Evolutionary conservation across 352 stramenopile species (phyloP), one percentile per base, ranked within the genome.

Genomic region (Thraustotheca clavata): DNA sequence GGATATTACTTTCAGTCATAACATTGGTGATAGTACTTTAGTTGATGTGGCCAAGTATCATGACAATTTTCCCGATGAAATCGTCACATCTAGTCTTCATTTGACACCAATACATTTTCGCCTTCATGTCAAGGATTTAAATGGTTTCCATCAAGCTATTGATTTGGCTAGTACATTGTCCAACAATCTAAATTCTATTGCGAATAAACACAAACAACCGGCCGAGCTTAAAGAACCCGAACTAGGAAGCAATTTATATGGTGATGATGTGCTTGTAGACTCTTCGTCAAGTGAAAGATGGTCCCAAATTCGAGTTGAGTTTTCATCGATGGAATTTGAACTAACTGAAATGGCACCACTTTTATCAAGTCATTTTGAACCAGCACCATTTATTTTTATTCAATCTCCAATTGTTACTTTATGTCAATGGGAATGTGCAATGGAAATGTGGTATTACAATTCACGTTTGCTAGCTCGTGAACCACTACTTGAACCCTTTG

Each of bases 391-490:
- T 27, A 33, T 40, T 18, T 41, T 43, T 40, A 26, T 65, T 9
- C 1, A 11, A 3, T 57, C 57, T 16, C 57, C 36, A 2, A 9
- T 33, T 12, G 57, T 55, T 7, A 24, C 18, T 12, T 54, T 26
- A 20, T 16, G 52, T 14, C 24, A 60, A 12, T 69, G 71, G 20
- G 73, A 61, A 11, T 89, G 77, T 32, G 77, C 60, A 16, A 32
- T 80, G 29, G 82, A 95, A 52, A 83, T 80, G 5, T 89, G 79
- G 73, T 95, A 95, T 68, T 81, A 93, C 60, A 95, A 94, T 43
- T 39, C 91, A 31, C 84, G 86, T 41, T 68, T 95, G 18, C 77
- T 94, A 22, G 78, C 77, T 22, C 87, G 82, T 22, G 86, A 95
- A 39, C 86, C 86, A 31, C 71, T 94, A 9, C 69, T 94, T 29